These are phyloP conservation scores for Mucor mucedo DNA, from an alignment of 371 early-diverging fungal genomes.

Conservation along the genomic window DNA sequence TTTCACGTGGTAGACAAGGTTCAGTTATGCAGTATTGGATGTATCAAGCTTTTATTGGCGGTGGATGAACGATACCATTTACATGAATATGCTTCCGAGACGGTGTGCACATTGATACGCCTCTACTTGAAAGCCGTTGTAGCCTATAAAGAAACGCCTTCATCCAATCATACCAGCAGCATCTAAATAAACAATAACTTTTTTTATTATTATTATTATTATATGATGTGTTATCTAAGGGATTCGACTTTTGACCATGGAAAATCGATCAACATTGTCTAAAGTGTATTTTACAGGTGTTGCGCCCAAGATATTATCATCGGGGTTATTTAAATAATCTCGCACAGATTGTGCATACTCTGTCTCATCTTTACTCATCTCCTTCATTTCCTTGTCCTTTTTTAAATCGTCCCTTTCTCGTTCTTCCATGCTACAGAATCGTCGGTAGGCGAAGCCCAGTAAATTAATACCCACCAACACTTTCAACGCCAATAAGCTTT, in stretches of 20 bases:
- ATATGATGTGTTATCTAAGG: constrained; percentile 51
- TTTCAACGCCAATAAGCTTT: constrained; percentile 68
- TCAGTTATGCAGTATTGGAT: constrained; percentile 53
- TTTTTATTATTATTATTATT: no score
- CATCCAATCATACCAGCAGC: neutral
- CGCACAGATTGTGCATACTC: constrained; percentile 32
- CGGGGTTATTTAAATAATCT: constrained; percentile 42
- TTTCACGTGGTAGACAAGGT: constrained; percentile 58
- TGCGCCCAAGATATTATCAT: constrained; percentile 47
- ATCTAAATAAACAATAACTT: neutral
- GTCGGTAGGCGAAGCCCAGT: constrained; percentile 69
- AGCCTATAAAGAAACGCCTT: constrained; percentile 66
- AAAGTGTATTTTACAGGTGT: constrained; percentile 62
- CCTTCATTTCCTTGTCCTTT: constrained; percentile 50
- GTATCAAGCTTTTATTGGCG: constrained; percentile 56
- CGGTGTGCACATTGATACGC: constrained; percentile 56
- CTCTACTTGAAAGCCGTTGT: constrained; percentile 65
- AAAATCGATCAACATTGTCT: constrained; percentile 89
- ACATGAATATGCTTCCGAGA: constrained; percentile 63
- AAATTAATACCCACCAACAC: constrained; percentile 76
- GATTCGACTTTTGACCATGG: constrained; percentile 89
- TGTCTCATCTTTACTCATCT: constrained; percentile 66
- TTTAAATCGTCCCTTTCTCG: constrained; percentile 58
- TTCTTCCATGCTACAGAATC: constrained; percentile 64
- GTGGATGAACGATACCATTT: constrained; percentile 66